Evolutionary conservation across 768 basidiomycete genomes (phyloP), one percentile per base, ranked within the genome.

Genomic region (Leccinum variicolor): DNA sequence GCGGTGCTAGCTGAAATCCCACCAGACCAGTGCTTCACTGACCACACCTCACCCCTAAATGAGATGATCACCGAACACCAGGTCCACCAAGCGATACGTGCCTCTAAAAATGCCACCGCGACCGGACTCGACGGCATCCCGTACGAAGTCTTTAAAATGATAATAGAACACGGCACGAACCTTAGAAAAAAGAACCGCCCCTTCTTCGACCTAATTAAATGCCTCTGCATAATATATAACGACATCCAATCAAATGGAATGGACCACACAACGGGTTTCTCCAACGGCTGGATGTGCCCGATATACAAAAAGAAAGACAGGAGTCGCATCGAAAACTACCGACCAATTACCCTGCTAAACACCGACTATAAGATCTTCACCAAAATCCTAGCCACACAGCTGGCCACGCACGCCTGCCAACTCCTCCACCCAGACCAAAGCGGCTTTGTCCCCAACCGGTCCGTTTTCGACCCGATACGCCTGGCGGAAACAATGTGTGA

Each of bases 321-420:
- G 1, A 9, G 17, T 1, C 1, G 6, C 1, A 50, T 19, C 0
- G 55, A 56, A 9, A 56, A 47, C 25, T 78, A 79, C 43, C 1
- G 73, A 0, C 77, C 76, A 0, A 76, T 79, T 0, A 76, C 74
- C 0, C 60, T 77, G 0, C 63, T 75, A 0, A 75, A 76, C 53
- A 62, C 69, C 0, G 70, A 75, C 54, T 76, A 76, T 6, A 75
- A 76, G 49, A 26, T 73, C 0, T 52, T 74, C 31, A 76, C 70
- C 0, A 72, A 69, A 50, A 55, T 49, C 0, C 62, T 75, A 0
- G 52, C 70, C 0, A 58, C 58, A 0, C 62, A 65, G 50, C 54
- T 76, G 0, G 64, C 65, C 2, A 14, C 50, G 1, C 54, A 60
- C 50, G 23, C 57, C 2, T 61, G 46, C 0, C 78, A 1, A 50